phyloP scores from a whole-genome alignment of 2,329 filamentous ascomycete species.

The Cadophora gregata region DNA sequence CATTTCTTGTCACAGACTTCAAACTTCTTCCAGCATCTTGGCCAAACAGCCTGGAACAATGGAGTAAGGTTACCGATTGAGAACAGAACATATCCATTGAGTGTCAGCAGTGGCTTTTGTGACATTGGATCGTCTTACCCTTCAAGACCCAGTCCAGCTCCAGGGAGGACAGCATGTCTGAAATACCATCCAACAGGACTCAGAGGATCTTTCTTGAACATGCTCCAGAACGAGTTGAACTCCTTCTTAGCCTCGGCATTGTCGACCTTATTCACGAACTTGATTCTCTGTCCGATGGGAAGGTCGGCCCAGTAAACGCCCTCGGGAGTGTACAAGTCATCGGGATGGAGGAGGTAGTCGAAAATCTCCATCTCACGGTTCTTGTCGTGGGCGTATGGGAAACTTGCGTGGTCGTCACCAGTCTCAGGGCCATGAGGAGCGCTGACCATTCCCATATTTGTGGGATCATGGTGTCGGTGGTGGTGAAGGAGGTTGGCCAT shows the following conservation, averaged over 20 bases:
- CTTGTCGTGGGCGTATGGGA: conserved; percentile 29
- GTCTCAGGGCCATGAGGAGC: conserved; percentile 44
- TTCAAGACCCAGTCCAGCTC: conserved; percentile 90
- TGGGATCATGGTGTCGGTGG: conserved; percentile 40
- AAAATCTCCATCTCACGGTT: conserved; percentile 66
- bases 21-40: conserved; percentile 73
- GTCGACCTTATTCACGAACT: conserved; percentile 80
- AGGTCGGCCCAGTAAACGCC: conserved; percentile 95
- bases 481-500: conserved; percentile 38
- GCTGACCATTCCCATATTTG: conserved; percentile 36
- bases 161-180: conserved; percentile 88
- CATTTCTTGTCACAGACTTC: conserved; percentile 77
- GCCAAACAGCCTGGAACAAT: conserved; percentile 78
- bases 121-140: conserved; percentile 53
- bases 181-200: conserved; percentile 87
- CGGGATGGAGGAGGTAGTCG: conserved; percentile 78
- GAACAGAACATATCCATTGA: conserved; percentile 85
- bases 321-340: conserved; percentile 83
- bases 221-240: conserved; percentile 68
- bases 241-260: conserved; percentile 72
- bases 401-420: conserved; percentile 39
- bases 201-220: conserved; percentile 87
- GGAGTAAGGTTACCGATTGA: conserved; percentile 93
- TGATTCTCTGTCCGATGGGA: conserved; percentile 69
- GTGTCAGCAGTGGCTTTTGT: conserved; percentile 23